Evolutionary conservation across 441 rosid species (phyloP), one percentile per base, ranked within the genome.

Genomic region (Lagerstroemia fauriei): DNA sequence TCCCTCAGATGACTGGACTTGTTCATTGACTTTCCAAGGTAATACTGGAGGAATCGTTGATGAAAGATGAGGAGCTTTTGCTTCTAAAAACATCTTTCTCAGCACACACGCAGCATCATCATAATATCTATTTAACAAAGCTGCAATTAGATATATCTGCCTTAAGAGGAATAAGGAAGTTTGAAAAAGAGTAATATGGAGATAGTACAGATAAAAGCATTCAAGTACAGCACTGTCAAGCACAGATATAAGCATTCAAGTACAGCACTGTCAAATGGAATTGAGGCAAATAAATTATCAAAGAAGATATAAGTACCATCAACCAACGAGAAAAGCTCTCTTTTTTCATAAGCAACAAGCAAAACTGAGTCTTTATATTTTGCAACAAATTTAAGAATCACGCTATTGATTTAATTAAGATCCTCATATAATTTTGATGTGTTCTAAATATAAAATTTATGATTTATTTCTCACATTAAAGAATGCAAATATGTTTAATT

Each of bases 11-110:
- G 95, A 89, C 85, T 91, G 96, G 82, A 91, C 91, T 81, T 92
- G 90, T 89, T 95, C 98, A 84, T 93, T 94, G 79, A 90, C 89
- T 87, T 95, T 97, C 99, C 99, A 97, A 31, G 99, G 99, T 84
- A 97, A 91, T 75, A 83, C 88, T 63, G 99, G 99, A 44, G 99
- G 98, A 89, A 97, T 92, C 70, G 88, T 89, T 44, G 99, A 91
- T 71, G 99, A 95, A 78, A 94, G 96, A 86, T 97, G 99, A 83
- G 99, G 99, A 83, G 99, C 99, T 90, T 93, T 97, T 63, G 99
- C 99, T 84, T 97, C 99, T 87, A 97, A 86, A 84, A 95, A 95
- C 95, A 95, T 93, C 91, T 97, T 95, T 91, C 99, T 89, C 89
- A 97, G 80, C 65, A 97, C 98, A 86, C 98, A 97, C 72, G 99